Base-by-base conservation (phyloP, 2,329 filamentous ascomycete species). In the Aspergillus fructus region DNA sequence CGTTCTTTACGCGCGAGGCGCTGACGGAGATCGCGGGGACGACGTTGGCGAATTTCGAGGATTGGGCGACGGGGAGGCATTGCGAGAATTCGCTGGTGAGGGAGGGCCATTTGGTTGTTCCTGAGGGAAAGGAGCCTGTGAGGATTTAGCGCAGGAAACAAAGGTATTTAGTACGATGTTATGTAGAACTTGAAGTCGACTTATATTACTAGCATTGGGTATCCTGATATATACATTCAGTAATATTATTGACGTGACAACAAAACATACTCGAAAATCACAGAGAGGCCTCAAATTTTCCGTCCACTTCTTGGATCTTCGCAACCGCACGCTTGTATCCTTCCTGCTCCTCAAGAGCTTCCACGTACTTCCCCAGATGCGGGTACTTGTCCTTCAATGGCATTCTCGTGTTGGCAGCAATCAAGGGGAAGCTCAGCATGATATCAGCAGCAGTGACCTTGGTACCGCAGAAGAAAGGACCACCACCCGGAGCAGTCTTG, bases 1-100 rank as follows among this genome's bases (percentile, higher is more conserved):
- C 84, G 1, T 89, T 89, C 73, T 87, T 89, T 64, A 89, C 86
- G 5, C 75, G 82, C 34, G 86, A 89, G 72, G 87, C 87, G 1
- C 72, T 89, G 49, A 74, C 76, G 7, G 85, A 88, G 72, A 89
- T 89, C 64, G 81, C 86, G 2, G 79, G 82, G 46, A 81, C 78
- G 52, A 88, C 85, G 1, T 64, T 88, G 59, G 71, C 74, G 55
- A 89, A 88, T 67, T 66, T 87, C 3, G 75, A 64, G 17, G 69
- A 73, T 57, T 73, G 71, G 55, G 56, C 58, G n/a, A 39, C 53
- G 15, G 63, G 56, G 11, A 62, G 66, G 17, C 59, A 64, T 0
- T 73, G 70, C 55, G 57, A 62, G 27, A 72, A 71, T 51, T 69
- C 70, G 5, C 48, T 73, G 55, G 68, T 72, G 0, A 60, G 62